Base-by-base conservation (phyloP, 441 rosid genomes). In the Rhodomyrtus psidioides region DNA sequence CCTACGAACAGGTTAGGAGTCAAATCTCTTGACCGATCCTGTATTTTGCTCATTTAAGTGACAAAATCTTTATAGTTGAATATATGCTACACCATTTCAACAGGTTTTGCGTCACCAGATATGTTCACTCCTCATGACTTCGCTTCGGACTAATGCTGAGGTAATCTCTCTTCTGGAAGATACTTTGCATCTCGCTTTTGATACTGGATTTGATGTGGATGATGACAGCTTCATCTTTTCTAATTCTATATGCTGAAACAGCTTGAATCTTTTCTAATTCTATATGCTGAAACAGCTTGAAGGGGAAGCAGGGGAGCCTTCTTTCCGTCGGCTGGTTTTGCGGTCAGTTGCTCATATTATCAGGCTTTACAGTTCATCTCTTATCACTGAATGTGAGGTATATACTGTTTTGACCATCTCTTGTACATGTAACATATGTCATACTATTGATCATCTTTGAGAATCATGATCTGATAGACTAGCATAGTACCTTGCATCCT, bases 261-360 rank as follows among this genome's bases (percentile, higher is more conserved):
- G 99, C 90, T 92, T 83, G 99, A 98, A 91, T n/a, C n/a, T n/a
- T n/a, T n/a, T n/a, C n/a, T n/a, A n/a, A 53, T 62, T 65, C 14
- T 57, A 23, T 65, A 3, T 23, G n/a, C 79, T 44, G 39, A 75
- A 89, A 82, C 90, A 97, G 99, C 90, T 92, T 83, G 99, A 98
- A 91, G 99, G 99, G 90, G 99, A 98, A 90, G 92, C 92, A 87
- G 99, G 98, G 85, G 99, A 98, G 92, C 99, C 99, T 86, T 94
- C 96, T 89, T 91, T 95, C 89, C 96, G 99, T 70, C 99, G 99
- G 83, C 90, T 95, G 92, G 99, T 98, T 87, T 92, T 98, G 94
- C 97, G 98, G 27, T 98, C 99, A 84, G 99, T 98, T 93, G 95
- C 98, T 89, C 99, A 98, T 91, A 91, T 96, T 86, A 98, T 98